Conservation (phyloP, 768 basidiomycete species). For the Megacollybia marginata region DNA sequence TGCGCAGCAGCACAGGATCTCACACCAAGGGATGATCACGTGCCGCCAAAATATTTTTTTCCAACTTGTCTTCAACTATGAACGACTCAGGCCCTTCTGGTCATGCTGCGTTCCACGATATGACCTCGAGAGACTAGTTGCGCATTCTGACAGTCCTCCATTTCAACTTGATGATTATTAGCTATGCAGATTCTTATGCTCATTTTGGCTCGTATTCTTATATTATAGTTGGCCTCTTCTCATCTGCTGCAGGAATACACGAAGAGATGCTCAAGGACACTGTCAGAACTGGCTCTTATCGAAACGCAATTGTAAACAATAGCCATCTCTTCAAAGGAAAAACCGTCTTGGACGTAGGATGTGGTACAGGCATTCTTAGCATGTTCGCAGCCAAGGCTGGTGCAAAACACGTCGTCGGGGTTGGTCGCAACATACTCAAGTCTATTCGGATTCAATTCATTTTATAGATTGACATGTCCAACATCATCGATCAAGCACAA, state of each 20-base stretch:
- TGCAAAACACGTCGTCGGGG: constrained; percentile 89
- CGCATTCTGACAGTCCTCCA: constrained; percentile 21
- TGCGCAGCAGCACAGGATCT: too few species aligned
- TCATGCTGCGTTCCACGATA: constrained; percentile 29
- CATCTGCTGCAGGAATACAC: constrained; percentile 66
- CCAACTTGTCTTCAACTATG: too few species aligned
- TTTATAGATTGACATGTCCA: constrained; percentile 95
- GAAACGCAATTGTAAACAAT: constrained; percentile 91
- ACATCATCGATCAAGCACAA: constrained; percentile 98
- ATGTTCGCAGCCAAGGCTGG: constrained; percentile 98
- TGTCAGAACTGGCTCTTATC: constrained; percentile 94
- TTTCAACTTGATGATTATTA: constrained; percentile 26
- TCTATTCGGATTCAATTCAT: constrained; percentile 7
- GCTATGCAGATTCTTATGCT: constrained; percentile 94
- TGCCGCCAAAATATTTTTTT: neutral
- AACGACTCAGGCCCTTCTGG: constrained; percentile 21
- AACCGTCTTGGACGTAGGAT: constrained; percentile 95
- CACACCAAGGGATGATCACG: too few species aligned
- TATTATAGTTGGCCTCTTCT: constrained; percentile 1
- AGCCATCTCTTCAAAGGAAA: constrained; percentile 94
- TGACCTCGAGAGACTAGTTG: constrained; percentile 90
- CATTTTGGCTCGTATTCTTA: constrained; percentile 66
- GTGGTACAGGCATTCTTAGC: constrained; percentile 95
- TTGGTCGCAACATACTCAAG: constrained; percentile 28
- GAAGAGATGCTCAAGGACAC: constrained; percentile 99